phyloP scores from a whole-genome alignment of 345 rosid genomes.

The Populus davidiana region DNA sequence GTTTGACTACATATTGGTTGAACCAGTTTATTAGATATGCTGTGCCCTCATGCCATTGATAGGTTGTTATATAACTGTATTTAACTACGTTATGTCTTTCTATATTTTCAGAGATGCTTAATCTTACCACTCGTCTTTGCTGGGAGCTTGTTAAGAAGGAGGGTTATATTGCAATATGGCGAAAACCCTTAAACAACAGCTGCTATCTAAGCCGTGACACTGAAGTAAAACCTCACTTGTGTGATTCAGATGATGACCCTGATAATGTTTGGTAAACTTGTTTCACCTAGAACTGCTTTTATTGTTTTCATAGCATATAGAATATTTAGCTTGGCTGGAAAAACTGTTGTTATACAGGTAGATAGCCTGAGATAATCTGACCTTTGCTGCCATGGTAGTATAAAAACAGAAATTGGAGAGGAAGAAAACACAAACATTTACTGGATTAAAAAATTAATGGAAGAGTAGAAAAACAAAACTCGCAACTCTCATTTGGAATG shows the following conservation, averaged over 20 bases:
- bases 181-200: constrained; percentile 72
- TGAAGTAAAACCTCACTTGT: constrained; percentile 65
- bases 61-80: not conserved
- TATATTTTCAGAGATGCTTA: constrained; percentile 70
- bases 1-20: not conserved
- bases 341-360: not conserved
- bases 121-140: constrained; percentile 82
- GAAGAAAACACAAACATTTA: not conserved
- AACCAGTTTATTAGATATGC: not conserved
- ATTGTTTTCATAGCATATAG: not conserved
- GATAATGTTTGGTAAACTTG: constrained; percentile 77
- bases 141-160: constrained; percentile 94
- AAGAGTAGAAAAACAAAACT: not conserved
- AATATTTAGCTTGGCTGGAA: not conserved
- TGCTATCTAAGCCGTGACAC: constrained; percentile 76
- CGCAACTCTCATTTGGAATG: not conserved
- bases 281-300: not conserved
- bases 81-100: constrained; percentile 7
- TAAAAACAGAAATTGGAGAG: not conserved
- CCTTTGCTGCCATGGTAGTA: not conserved
- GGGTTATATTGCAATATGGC: constrained; percentile 94
- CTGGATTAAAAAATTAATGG: not conserved
- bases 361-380: not conserved
- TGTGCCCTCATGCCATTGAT: not conserved
- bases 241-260: constrained; percentile 73